Evolutionary conservation across 148 eudicot genomes (phyloP).

Genomic region (Tetragonia tetragonoides): DNA sequence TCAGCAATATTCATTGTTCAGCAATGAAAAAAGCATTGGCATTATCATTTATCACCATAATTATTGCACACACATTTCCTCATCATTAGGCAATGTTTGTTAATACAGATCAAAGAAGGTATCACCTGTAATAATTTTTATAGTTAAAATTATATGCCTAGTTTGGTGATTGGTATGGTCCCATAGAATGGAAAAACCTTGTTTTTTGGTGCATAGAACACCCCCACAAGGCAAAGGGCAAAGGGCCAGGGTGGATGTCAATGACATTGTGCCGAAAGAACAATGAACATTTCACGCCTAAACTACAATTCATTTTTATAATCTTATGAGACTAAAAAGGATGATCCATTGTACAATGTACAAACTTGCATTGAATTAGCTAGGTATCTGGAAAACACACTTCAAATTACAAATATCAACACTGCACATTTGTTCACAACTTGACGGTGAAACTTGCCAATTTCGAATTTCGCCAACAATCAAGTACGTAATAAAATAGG

Average conservation of each 20-base stretch:
- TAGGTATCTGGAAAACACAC: too few species aligned
- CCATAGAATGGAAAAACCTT: neutral
- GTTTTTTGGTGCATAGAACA: neutral
- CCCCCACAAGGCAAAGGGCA: neutral
- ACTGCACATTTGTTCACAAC: too few species aligned
- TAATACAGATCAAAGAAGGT: neutral
- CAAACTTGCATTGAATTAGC: too few species aligned
- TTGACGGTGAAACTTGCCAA: too few species aligned
- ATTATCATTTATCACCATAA: constrained; percentile 5
- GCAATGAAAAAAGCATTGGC: constrained; percentile 10
- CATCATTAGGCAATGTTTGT: constrained; percentile 29
- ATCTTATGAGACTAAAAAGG: neutral
- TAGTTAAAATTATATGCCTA: neutral
- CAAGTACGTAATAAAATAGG: too few species aligned
- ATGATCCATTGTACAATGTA: neutral
- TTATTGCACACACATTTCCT: constrained; percentile 34
- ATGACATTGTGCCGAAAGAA: constrained; percentile 30
- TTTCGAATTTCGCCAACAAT: too few species aligned
- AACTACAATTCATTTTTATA: neutral
- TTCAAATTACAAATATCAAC: too few species aligned
- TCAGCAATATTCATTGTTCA: neutral
- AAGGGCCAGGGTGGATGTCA: constrained; percentile 31
- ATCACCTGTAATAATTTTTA: neutral
- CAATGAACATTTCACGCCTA: constrained; percentile 24
- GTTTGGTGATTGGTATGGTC: neutral